Conservation (phyloP, 1,139 yeast species). For the Hanseniaspora gamundiae region DNA sequence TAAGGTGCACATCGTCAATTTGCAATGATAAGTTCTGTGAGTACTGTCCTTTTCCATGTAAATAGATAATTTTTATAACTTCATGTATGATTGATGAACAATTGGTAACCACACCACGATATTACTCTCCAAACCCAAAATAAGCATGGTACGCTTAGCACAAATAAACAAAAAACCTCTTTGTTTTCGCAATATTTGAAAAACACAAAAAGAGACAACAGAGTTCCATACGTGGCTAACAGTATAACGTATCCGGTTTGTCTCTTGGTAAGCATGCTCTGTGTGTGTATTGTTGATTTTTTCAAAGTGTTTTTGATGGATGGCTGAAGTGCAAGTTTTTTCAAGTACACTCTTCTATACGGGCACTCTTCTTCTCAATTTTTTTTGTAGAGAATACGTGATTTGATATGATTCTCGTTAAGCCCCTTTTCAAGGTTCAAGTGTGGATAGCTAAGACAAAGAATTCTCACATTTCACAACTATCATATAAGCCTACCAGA, state of each 20-base stretch:
- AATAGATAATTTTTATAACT: no score
- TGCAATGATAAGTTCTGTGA: slow-evolving; percentile 12
- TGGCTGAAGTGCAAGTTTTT: no score
- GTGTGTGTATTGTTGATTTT: background rate
- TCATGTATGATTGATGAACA: slow-evolving; percentile 13
- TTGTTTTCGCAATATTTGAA: background rate
- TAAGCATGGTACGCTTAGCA: background rate
- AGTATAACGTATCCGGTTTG: background rate
- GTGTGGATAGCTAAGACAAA: no score
- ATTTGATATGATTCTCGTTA: no score
- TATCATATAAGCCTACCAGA: no score
- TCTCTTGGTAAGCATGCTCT: background rate
- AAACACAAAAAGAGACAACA: background rate
- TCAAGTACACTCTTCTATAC: no score
- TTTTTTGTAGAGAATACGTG: no score
- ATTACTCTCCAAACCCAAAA: slow-evolving; percentile 20
- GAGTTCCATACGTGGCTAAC: background rate
- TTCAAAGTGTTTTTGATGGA: background rate
- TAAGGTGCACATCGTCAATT: slow-evolving; percentile 43
- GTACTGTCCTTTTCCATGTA: no score
- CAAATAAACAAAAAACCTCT: background rate
- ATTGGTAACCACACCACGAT: slow-evolving; percentile 20
- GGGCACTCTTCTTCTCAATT: no score
- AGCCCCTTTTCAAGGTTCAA: no score
- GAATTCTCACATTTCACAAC: no score